phyloP scores from a whole-genome alignment of 2,329 filamentous ascomycete genomes.

The Colletotrichum sp. region DNA sequence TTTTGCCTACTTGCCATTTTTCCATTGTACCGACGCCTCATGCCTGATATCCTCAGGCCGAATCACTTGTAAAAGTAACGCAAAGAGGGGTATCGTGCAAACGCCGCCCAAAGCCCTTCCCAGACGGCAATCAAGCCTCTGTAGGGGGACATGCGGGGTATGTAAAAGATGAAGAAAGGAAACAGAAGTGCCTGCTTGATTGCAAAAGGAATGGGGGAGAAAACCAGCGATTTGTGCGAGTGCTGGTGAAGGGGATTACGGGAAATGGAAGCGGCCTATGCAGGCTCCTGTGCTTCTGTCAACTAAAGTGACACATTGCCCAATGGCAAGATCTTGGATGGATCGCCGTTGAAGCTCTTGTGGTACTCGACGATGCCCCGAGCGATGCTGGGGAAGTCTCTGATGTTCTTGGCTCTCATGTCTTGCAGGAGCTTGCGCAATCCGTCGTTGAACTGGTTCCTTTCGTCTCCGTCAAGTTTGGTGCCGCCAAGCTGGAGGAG shows the following conservation, averaged over 20 bases:
- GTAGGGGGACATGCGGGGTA: not conserved
- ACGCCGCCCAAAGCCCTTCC: slow-evolving; percentile 1
- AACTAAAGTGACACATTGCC: slow-evolving; percentile 48
- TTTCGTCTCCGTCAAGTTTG: slow-evolving; percentile 65
- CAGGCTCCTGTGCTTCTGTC: not conserved
- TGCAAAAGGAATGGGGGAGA: not conserved
- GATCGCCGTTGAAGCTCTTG: slow-evolving; percentile 67
- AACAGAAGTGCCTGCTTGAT: slow-evolving; percentile 2
- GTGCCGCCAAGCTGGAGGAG: slow-evolving; percentile 73
- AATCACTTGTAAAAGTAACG: slow-evolving; percentile 20
- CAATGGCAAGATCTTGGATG: slow-evolving; percentile 65
- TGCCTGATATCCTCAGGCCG: slow-evolving; percentile 1
- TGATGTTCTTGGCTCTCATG: slow-evolving; percentile 63
- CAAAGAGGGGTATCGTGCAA: slow-evolving; percentile 20
- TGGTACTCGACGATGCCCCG: slow-evolving; percentile 71
- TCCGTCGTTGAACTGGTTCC: slow-evolving; percentile 65
- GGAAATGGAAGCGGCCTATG: not conserved
- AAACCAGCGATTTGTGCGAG: not conserved
- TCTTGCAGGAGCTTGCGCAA: slow-evolving; percentile 65
- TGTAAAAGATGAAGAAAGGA: slow-evolving; percentile 14
- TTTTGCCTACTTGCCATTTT: slow-evolving; percentile 19
- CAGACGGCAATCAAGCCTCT: not conserved
- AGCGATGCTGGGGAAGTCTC: slow-evolving; percentile 71
- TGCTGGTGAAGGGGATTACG: not conserved
- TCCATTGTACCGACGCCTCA: slow-evolving; percentile 14